These are phyloP conservation scores for Apium graveolens DNA, from an alignment of 129 eudicot species.

Conservation along the genomic window DNA sequence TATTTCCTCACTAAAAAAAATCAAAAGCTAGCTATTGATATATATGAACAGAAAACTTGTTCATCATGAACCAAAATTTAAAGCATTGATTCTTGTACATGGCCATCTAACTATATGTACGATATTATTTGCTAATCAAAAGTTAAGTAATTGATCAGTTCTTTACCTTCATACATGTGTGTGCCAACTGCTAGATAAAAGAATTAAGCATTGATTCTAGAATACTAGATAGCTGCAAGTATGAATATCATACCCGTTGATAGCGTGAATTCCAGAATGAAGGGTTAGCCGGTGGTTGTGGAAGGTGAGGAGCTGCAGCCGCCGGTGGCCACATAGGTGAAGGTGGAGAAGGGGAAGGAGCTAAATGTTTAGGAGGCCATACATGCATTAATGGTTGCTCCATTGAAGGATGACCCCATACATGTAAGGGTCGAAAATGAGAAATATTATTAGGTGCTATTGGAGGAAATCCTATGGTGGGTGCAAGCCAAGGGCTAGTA, in stretches of 20 bases:
- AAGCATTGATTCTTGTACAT: too few relatives aligned
- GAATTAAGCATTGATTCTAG: not conserved
- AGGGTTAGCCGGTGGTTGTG: slow-evolving; percentile 39
- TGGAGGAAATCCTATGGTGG: slow-evolving; percentile 84
- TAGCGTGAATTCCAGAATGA: slow-evolving; percentile 60
- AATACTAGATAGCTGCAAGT: not conserved
- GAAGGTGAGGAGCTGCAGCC: slow-evolving; percentile 1
- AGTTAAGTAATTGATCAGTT: not conserved
- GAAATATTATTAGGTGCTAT: slow-evolving; percentile 32
- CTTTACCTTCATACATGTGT: not conserved
- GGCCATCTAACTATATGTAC: too few relatives aligned
- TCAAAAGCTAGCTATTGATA: too few relatives aligned
- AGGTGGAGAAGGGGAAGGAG: slow-evolving; percentile 38
- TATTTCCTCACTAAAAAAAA: too few relatives aligned
- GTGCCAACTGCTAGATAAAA: not conserved
- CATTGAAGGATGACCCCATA: slow-evolving; percentile 92
- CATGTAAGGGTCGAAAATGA: slow-evolving; percentile 76
- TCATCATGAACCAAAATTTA: too few relatives aligned
- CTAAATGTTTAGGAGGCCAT: slow-evolving; percentile 63
- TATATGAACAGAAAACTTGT: too few relatives aligned
- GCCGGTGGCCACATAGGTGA: slow-evolving; percentile 37
- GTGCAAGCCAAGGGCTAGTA: slow-evolving; percentile 58
- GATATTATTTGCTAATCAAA: too few relatives aligned
- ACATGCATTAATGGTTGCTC: slow-evolving; percentile 55
- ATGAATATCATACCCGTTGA: slow-evolving; percentile 39